Conservation (phyloP, 2,329 filamentous ascomycete genomes). For the Hysterium pulicare region DNA sequence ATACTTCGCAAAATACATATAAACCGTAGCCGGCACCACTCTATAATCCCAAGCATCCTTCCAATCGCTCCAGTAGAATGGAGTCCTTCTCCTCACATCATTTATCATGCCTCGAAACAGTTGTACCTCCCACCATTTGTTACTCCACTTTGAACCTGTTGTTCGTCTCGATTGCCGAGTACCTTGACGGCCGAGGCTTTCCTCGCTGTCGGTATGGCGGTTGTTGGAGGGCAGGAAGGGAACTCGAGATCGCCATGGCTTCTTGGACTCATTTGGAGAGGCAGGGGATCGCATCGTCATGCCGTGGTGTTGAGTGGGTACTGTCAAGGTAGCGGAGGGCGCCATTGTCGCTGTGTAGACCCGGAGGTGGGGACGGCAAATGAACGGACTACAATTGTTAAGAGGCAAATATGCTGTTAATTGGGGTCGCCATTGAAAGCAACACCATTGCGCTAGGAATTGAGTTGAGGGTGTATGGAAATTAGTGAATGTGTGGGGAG, state of each 20-base stretch:
- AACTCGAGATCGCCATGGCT: conserved; percentile 17
- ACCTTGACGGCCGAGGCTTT: conserved; percentile 13
- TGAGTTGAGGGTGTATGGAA: no score
- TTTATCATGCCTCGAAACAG: conserved; percentile 77
- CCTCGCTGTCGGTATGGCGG: conserved; percentile 7
- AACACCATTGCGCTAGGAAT: no score
- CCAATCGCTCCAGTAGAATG: conserved; percentile 82
- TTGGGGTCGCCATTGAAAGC: no score
- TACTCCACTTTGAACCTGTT: conserved; percentile 14
- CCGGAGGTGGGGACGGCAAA: no score
- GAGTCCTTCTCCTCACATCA: conserved; percentile 69
- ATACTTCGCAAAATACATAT: conserved; percentile 95
- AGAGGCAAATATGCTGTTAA: no score
- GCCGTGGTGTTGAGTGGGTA: conserved; percentile 17
- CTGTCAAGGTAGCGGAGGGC: conserved; percentile 17
- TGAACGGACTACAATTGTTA: no score
- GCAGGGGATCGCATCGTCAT: conserved; percentile 15
- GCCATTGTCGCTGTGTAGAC: no score
- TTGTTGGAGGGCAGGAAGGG: conserved; percentile 13
- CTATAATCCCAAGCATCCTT: conserved; percentile 86
- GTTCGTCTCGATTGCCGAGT: conserved; percentile 16
- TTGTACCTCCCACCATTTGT: conserved; percentile 68
- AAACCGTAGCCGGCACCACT: conserved; percentile 79
- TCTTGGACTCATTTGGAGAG: conserved; percentile 16
- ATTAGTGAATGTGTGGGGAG: no score